Base-by-base conservation (phyloP, 768 basidiomycete genomes). In the Krasilnikovozyma curviuscula region DNA sequence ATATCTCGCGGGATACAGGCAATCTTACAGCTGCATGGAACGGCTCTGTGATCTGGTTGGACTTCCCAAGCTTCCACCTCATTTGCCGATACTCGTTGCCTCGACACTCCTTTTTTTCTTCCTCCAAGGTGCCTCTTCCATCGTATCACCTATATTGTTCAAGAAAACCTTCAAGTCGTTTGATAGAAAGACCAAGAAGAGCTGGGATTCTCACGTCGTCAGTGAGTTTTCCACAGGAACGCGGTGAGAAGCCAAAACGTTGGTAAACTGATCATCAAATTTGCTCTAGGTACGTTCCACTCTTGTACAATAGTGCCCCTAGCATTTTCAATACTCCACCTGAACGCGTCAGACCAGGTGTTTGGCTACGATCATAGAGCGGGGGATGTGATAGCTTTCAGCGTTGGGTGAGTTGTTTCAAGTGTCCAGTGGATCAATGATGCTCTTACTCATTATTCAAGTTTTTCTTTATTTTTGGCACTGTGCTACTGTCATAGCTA, bases 321-420 rank as follows among this genome's bases (percentile, higher is more conserved):
- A 25, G 45, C 45, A 3, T 46, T 18, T 28, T 27, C 24, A 3
- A n/a, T 46, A 2, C 45, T 46, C 1, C 16, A 46, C 18, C 45
- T n/a, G 14, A n/a, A 25, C 34, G 28, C 16, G 34, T 46, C 19
- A 7, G 45, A 46, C 32, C 25, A 46, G 35, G 45, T 46, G 19
- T 46, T 46, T 21, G 45, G 45, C 4, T 46, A 46, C 45, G 28
- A 25, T 13, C 32, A 37, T 32, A 16, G 31, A n/a, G 45, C 45
- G 13, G 34, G 33, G 5, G 35, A 46, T 27, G 25, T 46, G 7
- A 21, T 34, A 7, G 45, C 45, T 29, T 29, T 46, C 45, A n/a
- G 35, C 25, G 18, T 32, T 18, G 45, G 41, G 45, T 39, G 7
- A 29, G 45, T 46, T 18, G 32, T n/a, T n/a, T n/a, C n/a, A n/a